Conservation (phyloP, 441 rosid species). For the Raphanus hybrid region DNA sequence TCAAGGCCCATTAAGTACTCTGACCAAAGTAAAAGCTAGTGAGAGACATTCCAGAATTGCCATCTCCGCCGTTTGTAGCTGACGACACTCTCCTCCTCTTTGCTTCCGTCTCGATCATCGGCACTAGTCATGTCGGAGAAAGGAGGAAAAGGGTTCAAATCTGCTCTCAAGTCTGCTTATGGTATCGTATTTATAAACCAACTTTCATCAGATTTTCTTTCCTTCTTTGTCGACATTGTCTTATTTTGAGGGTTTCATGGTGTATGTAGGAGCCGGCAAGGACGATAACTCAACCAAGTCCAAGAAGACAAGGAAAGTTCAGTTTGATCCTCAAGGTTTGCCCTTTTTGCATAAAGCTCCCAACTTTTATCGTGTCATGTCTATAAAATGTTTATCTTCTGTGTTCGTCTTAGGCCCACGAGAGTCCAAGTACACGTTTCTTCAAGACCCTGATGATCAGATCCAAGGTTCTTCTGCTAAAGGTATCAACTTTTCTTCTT, state of each 20-base stretch:
- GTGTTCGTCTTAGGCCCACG: neutral
- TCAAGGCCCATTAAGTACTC: constrained; percentile 1
- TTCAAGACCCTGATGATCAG: constrained; percentile 46
- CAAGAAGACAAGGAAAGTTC: constrained; percentile 66
- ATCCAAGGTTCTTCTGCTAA: constrained; percentile 41
- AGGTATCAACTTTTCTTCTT: constrained; percentile 38
- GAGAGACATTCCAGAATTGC: neutral
- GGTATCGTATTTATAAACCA: constrained; percentile 31
- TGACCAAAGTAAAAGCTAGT: neutral
- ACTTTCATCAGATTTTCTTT: neutral
- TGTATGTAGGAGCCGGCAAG: constrained; percentile 49
- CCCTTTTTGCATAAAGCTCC: neutral
- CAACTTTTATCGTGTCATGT: neutral
- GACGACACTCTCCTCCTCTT: neutral
- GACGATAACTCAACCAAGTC: constrained; percentile 58
- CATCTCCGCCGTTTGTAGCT: constrained; percentile 11
- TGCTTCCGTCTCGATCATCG: neutral
- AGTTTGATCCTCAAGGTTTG: constrained; percentile 39
- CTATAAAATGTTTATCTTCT: neutral
- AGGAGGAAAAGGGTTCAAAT: constrained; percentile 59
- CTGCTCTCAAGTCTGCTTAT: constrained; percentile 46
- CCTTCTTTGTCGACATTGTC: constrained; percentile 5
- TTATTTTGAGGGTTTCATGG: constrained; percentile 11
- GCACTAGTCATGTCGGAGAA: constrained; percentile 49
- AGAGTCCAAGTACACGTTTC: constrained; percentile 35